Conservation (phyloP, 1,284 basidiomycete genomes). For the Sanghuangporus sanghuang region DNA sequence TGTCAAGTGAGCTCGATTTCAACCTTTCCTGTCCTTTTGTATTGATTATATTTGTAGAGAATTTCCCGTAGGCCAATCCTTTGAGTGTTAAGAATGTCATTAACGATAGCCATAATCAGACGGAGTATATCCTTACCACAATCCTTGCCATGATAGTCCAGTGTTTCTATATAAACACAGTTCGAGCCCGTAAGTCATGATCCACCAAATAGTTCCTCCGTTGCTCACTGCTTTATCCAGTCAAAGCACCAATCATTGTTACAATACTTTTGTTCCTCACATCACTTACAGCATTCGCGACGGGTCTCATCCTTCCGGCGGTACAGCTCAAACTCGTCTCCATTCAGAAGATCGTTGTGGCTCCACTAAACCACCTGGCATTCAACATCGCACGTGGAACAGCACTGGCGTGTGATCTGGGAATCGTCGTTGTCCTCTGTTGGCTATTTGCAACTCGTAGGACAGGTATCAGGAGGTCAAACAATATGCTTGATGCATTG, state of each 20-base stretch:
- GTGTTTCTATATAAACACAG: constrained; percentile 15
- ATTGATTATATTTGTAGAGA: background rate
- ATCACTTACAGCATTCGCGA: constrained; percentile 1
- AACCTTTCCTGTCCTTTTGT: background rate
- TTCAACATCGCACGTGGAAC: constrained; percentile 15
- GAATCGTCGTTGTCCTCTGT: constrained; percentile 12
- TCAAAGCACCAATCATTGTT: constrained; percentile 4
- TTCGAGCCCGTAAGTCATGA: constrained; percentile 6
- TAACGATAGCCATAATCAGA: background rate
- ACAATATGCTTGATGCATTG: constrained; percentile 12
- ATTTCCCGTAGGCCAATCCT: constrained; percentile 1
- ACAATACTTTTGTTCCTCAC: constrained; percentile 7
- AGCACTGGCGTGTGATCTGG: constrained; percentile 12
- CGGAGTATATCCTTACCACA: constrained; percentile 13
- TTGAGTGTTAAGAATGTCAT: background rate
- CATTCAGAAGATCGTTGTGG: constrained; percentile 6
- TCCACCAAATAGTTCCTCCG: background rate
- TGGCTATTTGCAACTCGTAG: constrained; percentile 11
- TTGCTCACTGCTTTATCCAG: background rate
- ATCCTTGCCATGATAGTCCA: constrained; percentile 12
- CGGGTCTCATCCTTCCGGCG: constrained; percentile 11
- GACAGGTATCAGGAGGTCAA: constrained; percentile 7
- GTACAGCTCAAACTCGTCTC: constrained; percentile 5
- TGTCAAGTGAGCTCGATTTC: background rate
- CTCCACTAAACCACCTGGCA: constrained; percentile 9